These are phyloP conservation scores for Mucor racemosus DNA, from an alignment of 371 early-diverging fungal genomes.

Conservation along the genomic window DNA sequence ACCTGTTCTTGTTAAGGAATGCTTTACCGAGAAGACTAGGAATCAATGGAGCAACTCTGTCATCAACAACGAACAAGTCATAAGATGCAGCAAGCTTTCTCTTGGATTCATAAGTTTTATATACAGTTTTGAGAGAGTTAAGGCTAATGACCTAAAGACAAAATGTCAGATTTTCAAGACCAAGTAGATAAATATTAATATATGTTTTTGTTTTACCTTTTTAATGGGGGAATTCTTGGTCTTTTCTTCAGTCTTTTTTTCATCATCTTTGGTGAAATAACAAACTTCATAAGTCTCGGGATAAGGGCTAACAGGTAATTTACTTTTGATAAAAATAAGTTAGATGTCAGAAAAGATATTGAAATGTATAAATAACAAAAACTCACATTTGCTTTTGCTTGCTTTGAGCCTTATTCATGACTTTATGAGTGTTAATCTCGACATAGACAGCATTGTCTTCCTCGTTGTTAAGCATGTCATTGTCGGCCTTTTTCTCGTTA, in stretches of 20 bases:
- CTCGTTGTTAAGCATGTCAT: slow-evolving; percentile 24
- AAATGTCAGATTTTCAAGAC: not conserved
- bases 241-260: slow-evolving; percentile 9
- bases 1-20: slow-evolving; percentile 84
- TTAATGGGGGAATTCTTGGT: slow-evolving; percentile 16
- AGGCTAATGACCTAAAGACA: slow-evolving; percentile 61
- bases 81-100: slow-evolving; percentile 72
- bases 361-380: not conserved
- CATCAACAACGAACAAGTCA: slow-evolving; percentile 86
- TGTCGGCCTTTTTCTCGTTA: slow-evolving; percentile 9
- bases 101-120: slow-evolving; percentile 78
- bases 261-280: slow-evolving; percentile 21
- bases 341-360: not conserved
- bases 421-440: slow-evolving; percentile 25
- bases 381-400: slow-evolving; percentile 23
- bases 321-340: not conserved
- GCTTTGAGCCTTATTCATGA: slow-evolving; percentile 19
- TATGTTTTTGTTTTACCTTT: slow-evolving; percentile 13
- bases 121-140: slow-evolving; percentile 70
- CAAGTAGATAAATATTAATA: not conserved
- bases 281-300: slow-evolving; percentile 20
- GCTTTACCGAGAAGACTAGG: slow-evolving; percentile 80
- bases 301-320: slow-evolving; percentile 16
- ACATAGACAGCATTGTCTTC: slow-evolving; percentile 15
- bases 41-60: slow-evolving; percentile 71